Base-by-base conservation (phyloP, 106 monocot genomes). In the Amphibolis antarctica region DNA sequence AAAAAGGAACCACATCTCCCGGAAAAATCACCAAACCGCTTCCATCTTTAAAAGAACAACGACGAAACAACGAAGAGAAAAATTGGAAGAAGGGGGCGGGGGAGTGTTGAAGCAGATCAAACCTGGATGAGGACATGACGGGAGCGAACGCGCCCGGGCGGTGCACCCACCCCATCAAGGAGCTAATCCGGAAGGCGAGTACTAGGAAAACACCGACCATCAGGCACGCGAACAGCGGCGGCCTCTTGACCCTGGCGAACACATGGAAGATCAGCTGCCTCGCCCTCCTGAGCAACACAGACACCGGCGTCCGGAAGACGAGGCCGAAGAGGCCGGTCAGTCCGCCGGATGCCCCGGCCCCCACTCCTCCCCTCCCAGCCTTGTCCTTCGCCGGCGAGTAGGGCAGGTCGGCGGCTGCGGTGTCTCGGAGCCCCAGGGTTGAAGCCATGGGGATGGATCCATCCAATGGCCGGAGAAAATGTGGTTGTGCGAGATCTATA, bases 81-180 rank as follows among this genome's bases (percentile, higher is more conserved):
- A 14, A 9, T 46, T 10, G 4, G 28, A 1, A 42, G 25, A 14
- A 25, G 22, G 25, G 54, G 25, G 53, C 11, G 31, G 24, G 22
- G 24, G 50, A 53, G 23, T 7, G 14, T 18, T 20, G n/a, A 53
- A 57, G 17, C 57, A 57, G 24, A 52, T 0, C 17, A 22, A 36
- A 70, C 72, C 72, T 65, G 55, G 64, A 64, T 30, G 64, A 27
- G 18, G 72, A 30, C 20, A 7, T 36, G 72, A 46, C 45, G 29
- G 19, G n/a, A 17, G 28, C 25, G 28, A 30, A 46, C 46, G 14
- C 5, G 19, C 14, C 42, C 44, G 53, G 28, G 21, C 19, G 54
- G 44, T 55, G 27, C 44, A 25, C 24, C 60, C 70, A 61, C 50
- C 61, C 61, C 42, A 61, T 61, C 4, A 61, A 28, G 9, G 61